Evolutionary conservation across 345 rosid species (phyloP), one percentile per base, ranked within the genome.

Genomic region (Moringa oleifera): DNA sequence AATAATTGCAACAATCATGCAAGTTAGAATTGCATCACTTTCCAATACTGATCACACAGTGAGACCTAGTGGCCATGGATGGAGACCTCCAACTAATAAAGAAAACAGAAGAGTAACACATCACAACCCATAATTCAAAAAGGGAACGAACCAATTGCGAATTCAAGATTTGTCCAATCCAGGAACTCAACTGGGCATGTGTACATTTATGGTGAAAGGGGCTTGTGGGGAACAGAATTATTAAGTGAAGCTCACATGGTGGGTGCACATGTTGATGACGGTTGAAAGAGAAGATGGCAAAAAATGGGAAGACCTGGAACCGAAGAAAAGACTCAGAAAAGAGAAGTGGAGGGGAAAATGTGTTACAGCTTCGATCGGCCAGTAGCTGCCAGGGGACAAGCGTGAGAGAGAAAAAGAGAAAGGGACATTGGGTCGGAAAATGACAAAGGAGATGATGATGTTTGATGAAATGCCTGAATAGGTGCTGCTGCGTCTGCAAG

Each of bases 161-260:
- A 67, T 18, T 69, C 5, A 61, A 55, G 28, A n/a, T 50, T 51
- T 15, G 54, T 56, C 50, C 21, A 24, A 31, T 31, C 62, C 20
- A n/a, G 57, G 64, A 56, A 56, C 50, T 65, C 41, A 63, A 21
- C n/a, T 58, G 61, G 64, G 65, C 23, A 24, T 52, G n/a, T 54
- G 45, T 57, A 31, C 63, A 47, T 51, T 24, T 53, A 55, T 12
- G 25, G 59, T 69, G 25, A 69, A 69, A 19, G 20, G 23, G 23
- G 25, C 25, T 23, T 17, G 73, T 69, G 71, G 77, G 75, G 75
- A 61, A 67, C 79, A 68, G 21, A 74, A 72, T 72, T 58, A 77
- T 72, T 59, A 61, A 61, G 51, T 65, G 53, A 59, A 76, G 33
- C 28, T 66, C 77, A 66, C 75, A 52, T 63, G 78, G 71, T 47